Evolutionary conservation across 768 basidiomycete genomes (phyloP), one percentile per base, ranked within the genome.

Genomic region (Leucogyrophana mollusca): DNA sequence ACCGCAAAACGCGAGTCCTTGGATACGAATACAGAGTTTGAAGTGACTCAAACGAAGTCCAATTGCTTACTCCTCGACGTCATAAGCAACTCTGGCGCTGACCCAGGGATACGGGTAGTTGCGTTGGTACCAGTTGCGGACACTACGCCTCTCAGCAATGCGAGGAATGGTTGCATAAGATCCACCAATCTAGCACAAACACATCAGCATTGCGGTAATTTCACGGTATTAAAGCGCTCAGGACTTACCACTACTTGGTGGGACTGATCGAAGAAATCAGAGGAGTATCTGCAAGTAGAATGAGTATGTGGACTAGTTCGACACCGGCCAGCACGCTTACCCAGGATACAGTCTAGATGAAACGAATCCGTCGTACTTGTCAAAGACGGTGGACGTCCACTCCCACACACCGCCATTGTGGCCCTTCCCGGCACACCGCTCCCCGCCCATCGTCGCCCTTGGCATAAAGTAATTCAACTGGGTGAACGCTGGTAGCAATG

Each of bases 401-500:
- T 97, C 94, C 94, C 95, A 99, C 13, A 96, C 87, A 4, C 96
- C 96, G 6, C 96, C 96, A 54, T 99, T 97, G 51, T 83, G 80
- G 9, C 90, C 87, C 61, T 71, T 78, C 3, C 82, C 80, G 17
- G 65, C 73, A 47, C 60, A 57, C 41, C 63, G 70, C 49, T 70
- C 69, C 50, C 73, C 65, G 27, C 87, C 89, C 2, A 80, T 80
- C 34, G 89, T 90, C 17, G 87, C 80, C 23, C 87, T 89, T 40
- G 9, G 41, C 20, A 50, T 41, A 47, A 51, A 36, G 32, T 43
- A 18, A 24, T 18, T 35, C 33, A 21, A 6, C 1, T 14, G 32
- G 17, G 9, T 18, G 34, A 47, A 24, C 24, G 23, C 20, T 20
- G 24, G 18, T 18, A 16, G 14, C 8, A 23, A 8, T 16, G 35